Base-by-base conservation (phyloP, 106 monocot species). In the Apostasia shenzhenica region DNA sequence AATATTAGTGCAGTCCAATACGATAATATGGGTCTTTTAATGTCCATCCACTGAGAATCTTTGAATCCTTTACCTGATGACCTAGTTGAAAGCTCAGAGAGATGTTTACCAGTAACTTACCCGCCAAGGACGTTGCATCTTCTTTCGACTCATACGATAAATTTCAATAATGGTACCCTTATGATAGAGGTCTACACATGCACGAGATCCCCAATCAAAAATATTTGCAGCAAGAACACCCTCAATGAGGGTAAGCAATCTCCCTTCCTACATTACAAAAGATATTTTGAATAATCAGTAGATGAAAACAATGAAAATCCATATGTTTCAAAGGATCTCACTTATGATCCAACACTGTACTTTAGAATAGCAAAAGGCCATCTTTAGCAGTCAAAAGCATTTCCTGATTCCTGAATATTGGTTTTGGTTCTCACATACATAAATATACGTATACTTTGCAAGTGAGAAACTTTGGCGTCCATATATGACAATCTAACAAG, bases 191-290 rank as follows among this genome's bases (percentile, higher is more conserved):
- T 99, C 93, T 5, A 99, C 90, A 75, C 99, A 99, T 67, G 99
- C 99, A 77, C 99, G 93, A 56, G 99, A 99, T 49, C 99, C 99
- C 99, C 99, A 99, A 78, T 99, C 99, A 69, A 99, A 99, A 51
- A 99, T 99, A 76, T 93, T 93, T 68, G 93, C 93, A 81, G 93
- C 99, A 67, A 99, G 90, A 75, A 99, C 99, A 72, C 99, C 99
- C 82, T 99, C 87, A 66, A 99, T 83, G 26, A 99, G 87, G 58
- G 99, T 79, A 69, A 83, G 90, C 41, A 93, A 56, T 79, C 99
- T 83, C 52, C 72, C 81, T 51, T 93, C 99, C 93, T 99, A 60
- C 49, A 63, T 47, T 54, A 69, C 39, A 49, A 44, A 54, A 44
- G 55, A 41, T 8, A 38, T 12, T 56, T 4, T 40, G 48, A 58